Evolutionary conservation across 2,329 filamentous ascomycete genomes (phyloP).

Genomic region (Fusarium caatingaense): DNA sequence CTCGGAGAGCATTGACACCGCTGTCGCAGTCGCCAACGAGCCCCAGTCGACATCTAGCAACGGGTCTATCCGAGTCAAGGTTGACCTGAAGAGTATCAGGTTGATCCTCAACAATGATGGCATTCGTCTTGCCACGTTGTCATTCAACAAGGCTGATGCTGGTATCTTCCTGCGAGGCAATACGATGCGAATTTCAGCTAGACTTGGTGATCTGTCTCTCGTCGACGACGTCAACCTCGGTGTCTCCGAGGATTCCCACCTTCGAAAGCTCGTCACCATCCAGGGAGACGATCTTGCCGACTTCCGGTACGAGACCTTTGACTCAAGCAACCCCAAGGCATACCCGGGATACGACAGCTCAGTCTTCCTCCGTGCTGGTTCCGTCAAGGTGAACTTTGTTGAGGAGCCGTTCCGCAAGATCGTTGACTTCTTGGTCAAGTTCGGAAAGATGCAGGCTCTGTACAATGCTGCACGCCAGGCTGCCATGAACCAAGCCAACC

Average conservation of each 20-base stretch:
- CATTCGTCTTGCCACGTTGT: constrained; percentile 90
- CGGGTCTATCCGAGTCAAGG: constrained; percentile 91
- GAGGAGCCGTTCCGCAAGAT: constrained; percentile 99
- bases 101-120: constrained; percentile 98
- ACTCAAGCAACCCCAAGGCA: constrained; percentile 72
- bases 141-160: constrained; percentile 91
- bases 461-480: constrained; percentile 97
- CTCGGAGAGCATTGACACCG: constrained; percentile 53
- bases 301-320: constrained; percentile 97
- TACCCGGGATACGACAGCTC: constrained; percentile 97
- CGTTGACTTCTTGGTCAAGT: constrained; percentile 97
- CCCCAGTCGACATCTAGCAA: constrained; percentile 53
- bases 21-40: constrained; percentile 45
- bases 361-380: constrained; percentile 89
- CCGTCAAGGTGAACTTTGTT: constrained; percentile 95
- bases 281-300: constrained; percentile 96
- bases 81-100: constrained; percentile 91
- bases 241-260: constrained; percentile 80
- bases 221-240: constrained; percentile 95
- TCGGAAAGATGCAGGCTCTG: constrained; percentile 99
- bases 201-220: constrained; percentile 86
- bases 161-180: constrained; percentile 88
- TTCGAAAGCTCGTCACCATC: constrained; percentile 91
- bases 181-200: constrained; percentile 87
- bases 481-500: constrained; percentile 90